Evolutionary conservation across 441 rosid genomes (phyloP), one percentile per base, ranked within the genome.

Genomic region (Flueggea neowawraea): DNA sequence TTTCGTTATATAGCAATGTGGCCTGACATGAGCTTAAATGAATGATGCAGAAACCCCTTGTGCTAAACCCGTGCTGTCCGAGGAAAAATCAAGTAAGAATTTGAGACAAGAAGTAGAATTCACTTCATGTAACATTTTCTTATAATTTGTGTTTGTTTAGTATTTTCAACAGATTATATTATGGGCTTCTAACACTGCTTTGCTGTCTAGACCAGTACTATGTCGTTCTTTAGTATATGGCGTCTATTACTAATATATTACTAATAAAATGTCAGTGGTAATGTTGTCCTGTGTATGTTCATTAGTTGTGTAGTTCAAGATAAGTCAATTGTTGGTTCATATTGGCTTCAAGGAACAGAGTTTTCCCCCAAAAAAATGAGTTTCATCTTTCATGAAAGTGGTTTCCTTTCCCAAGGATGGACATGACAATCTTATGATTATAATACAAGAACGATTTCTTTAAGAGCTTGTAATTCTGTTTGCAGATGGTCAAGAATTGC

Each of bases 31-130:
- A n/a, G 56, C 1, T 47, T 44, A 9, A 51, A 59, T 58, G 54
- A 39, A 44, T 62, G 28, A 33, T 73, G 85, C 92, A 75, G 91
- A 87, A 69, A 76, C 58, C 60, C 89, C 92, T 41, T 84, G 90
- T 74, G 66, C 68, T 58, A 77, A 80, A 74, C 85, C 84, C 55
- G 76, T 62, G 33, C 43, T 78, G 10, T 13, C 69, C 0, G 70
- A 77, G 69, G 81, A 74, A 60, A 85, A 70, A 68, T 64, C 82
- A 58, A 56, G 92, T 89, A 77, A 62, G 71, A 69, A 12, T 28
- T 56, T 47, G 45, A 11, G n/a, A 16, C 55, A 47, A 56, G 57
- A 41, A 28, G 2, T 54, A 11, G 55, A 52, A 54, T 44, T 55
- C 53, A 15, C 12, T 14, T 56, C 14, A 41, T 31, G 49, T 3